Evolutionary conservation across 2,329 filamentous ascomycete species (phyloP).

Genomic region (Ceratocystiopsis minuta): DNA sequence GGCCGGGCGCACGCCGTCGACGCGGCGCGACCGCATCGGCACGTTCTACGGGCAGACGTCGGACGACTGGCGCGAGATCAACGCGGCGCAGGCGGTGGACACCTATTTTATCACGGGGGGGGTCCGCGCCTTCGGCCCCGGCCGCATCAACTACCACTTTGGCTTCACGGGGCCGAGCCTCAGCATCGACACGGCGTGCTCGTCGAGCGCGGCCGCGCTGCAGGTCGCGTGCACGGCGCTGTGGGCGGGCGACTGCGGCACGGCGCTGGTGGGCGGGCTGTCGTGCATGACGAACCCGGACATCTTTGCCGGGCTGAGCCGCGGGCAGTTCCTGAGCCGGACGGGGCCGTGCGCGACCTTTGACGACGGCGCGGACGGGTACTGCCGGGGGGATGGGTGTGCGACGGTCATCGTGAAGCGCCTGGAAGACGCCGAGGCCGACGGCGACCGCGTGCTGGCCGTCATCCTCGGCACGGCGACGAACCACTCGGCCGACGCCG

Average conservation of each 20-base stretch:
- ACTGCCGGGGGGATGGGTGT: slow-evolving; percentile 59
- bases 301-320: slow-evolving; percentile 57
- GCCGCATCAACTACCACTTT: slow-evolving; percentile 60
- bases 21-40: slow-evolving; percentile 43
- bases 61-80: slow-evolving; percentile 63
- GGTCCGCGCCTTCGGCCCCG: slow-evolving; percentile 24
- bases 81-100: slow-evolving; percentile 53
- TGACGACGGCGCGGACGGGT: slow-evolving; percentile 64
- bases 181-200: slow-evolving; percentile 63
- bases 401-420: slow-evolving; percentile 63
- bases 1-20: slow-evolving; percentile 54
- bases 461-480: slow-evolving; percentile 59
- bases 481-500: slow-evolving; percentile 66
- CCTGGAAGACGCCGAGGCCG: slow-evolving; percentile 57
- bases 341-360: slow-evolving; percentile 65
- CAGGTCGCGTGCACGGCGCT: slow-evolving; percentile 56
- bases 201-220: slow-evolving; percentile 54
- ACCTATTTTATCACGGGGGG: slow-evolving; percentile 29
- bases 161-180: slow-evolving; percentile 57
- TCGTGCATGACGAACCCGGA: slow-evolving; percentile 69
- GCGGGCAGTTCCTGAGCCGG: slow-evolving; percentile 62
- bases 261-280: slow-evolving; percentile 60
- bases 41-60: slow-evolving; percentile 61
- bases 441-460: slow-evolving; percentile 61
- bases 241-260: slow-evolving; percentile 62